Evolutionary conservation across 1,284 basidiomycete species (phyloP), one percentile per base, ranked within the genome.

Genomic region (Ceratobasidium sp.): DNA sequence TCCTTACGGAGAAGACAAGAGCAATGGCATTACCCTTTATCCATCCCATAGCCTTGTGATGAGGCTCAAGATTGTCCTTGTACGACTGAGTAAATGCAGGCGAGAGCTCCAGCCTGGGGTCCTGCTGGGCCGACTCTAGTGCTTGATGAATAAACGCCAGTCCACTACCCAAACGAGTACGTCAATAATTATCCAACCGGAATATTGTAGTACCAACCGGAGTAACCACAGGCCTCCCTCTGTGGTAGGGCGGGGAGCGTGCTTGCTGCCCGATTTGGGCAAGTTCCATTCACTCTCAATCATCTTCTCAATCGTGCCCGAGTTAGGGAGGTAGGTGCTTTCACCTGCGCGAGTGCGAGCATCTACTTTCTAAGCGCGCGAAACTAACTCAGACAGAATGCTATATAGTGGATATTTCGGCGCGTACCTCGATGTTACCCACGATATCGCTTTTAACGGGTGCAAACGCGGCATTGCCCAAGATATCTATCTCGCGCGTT

Each of bases 191-290:
- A 25, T 25, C 42, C 47, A 5, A 55, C 65, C 20, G 7, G n/a
- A 22, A 2, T 17, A 15, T 32, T 54, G 25, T n/a, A 42, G 29
- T 10, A 27, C 57, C 52, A 29, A 90, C 91, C 94, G 87, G 62
- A 92, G 82, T 56, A 99, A 85, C 96, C 96, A 99, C 80, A 98
- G 82, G 67, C 98, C 84, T 17, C 93, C 95, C 75, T 97, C 91
- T 0, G 95, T 97, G 3, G 96, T 94, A 0, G 86, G 85, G 13
- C 86, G 84, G n/a, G n/a, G n/a, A n/a, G n/a, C n/a, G n/a, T n/a
- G 45, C 20, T 47, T 47, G 10, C n/a, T 47, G 10, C 22, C 45
- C n/a, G n/a, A n/a, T 79, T 95, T 94, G 83, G 96, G 94, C 78
- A 93, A 90, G 31, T 82, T 83, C 78, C 92, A 89, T 80, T 99